A percentile compares a stretch with the other conserved stretches of the same genome.
These are phyloP conservation scores for Botrytis tulipae DNA, from an alignment of 2,329 filamentous ascomycete species.

Conservation along the genomic window DNA sequence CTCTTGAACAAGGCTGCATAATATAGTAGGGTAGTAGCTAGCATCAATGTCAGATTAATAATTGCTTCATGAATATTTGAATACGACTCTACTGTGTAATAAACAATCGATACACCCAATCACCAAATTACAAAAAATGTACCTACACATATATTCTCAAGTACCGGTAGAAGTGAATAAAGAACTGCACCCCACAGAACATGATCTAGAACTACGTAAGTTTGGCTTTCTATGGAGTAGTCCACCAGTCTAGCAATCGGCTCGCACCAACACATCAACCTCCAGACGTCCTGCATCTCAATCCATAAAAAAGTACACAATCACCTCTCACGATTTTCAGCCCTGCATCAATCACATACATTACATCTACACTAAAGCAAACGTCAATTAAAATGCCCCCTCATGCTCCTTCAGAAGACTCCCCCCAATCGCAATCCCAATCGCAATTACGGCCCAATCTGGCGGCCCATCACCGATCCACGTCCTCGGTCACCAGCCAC, in stretches of 20 bases:
- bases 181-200: not conserved
- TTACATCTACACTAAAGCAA: constrained; percentile 11
- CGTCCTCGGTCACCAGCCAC: constrained; percentile 29
- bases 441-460: constrained; percentile 28
- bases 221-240: constrained; percentile 4
- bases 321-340: constrained; percentile 12
- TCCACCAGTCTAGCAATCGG: constrained; percentile 12
- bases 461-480: constrained; percentile 30
- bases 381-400: constrained; percentile 16
- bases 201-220: constrained; percentile 10
- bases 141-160: not conserved
- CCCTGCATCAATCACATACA: constrained; percentile 20
- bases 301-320: constrained; percentile 29
- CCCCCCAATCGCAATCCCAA: constrained; percentile 18
- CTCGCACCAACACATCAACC: constrained; percentile 21
- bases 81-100: not conserved
- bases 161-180: not conserved
- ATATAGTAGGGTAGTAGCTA: not conserved
- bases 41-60: not conserved
- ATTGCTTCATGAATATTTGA: not conserved
- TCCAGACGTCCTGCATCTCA: constrained; percentile 11
- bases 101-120: not conserved
- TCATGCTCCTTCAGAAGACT: constrained; percentile 16
- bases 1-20: not conserved
- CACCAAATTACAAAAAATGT: not conserved